phyloP scores from a whole-genome alignment of 768 basidiomycete genomes.

The Termitomyces sp. region DNA sequence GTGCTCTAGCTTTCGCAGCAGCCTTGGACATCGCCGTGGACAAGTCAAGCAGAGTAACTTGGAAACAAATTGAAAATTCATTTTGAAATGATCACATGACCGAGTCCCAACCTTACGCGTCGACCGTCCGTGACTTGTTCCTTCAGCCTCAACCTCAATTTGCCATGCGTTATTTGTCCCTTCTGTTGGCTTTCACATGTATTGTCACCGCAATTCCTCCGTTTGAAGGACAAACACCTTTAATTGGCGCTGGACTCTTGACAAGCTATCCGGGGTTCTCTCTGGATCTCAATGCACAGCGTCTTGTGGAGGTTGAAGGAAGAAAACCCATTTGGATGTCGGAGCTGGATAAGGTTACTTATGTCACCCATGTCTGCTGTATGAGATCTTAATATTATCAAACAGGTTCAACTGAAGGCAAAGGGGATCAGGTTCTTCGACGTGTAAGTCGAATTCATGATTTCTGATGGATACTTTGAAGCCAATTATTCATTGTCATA shows the following conservation, averaged over 20 bases:
- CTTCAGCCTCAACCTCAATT: not conserved
- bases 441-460: slow-evolving; percentile 43
- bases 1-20: slow-evolving; percentile 54
- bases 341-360: slow-evolving; percentile 80
- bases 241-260: slow-evolving; percentile 20
- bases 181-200: slow-evolving; percentile 39
- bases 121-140: too few relatives aligned
- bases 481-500: slow-evolving; percentile 10
- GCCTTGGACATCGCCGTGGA: slow-evolving; percentile 60
- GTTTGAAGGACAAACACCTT: slow-evolving; percentile 31
- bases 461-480: not conserved
- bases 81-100: slow-evolving; percentile 6
- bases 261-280: slow-evolving; percentile 51
- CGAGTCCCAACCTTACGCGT: too few relatives aligned
- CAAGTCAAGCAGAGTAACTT: not conserved
- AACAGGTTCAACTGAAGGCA: slow-evolving; percentile 71
- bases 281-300: slow-evolving; percentile 64
- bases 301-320: slow-evolving; percentile 74
- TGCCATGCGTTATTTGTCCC: slow-evolving; percentile 44
- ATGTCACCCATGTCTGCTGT: not conserved
- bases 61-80: slow-evolving; percentile 1
- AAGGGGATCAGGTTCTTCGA: slow-evolving; percentile 83
- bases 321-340: slow-evolving; percentile 74
- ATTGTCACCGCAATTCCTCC: slow-evolving; percentile 36
- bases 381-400: slow-evolving; percentile 6